Base-by-base conservation (phyloP, 2,329 filamentous ascomycete species). In the Penicillium brasilianum region DNA sequence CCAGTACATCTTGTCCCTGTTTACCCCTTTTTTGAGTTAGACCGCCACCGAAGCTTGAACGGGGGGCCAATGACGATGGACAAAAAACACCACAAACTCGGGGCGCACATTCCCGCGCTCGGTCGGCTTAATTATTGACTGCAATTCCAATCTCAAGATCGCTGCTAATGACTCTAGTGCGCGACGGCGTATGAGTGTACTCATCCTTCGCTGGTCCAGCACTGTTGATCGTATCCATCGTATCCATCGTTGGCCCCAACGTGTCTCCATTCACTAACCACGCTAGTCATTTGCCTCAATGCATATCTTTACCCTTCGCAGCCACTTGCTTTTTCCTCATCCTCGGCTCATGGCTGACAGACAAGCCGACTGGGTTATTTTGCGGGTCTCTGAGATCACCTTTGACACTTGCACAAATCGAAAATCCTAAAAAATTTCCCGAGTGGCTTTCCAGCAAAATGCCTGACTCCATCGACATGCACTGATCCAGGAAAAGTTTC, bases 131-230 rank as follows among this genome's bases (percentile, higher is more conserved):
- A 48, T 18, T 30, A 4, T 41, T 25, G 7, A 59, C 25, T 37
- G 14, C 50, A 22, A 22, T 22, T 51, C n/a, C 43, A 59, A 55
- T 57, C 55, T 43, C 54, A 62, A 44, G 60, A 63, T 67, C 65
- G 60, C 64, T 65, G 57, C 62, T 65, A 63, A 57, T 59, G 62
- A 57, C 59, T 62, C 55, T 13, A 32, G 51, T 41, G 28, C 48
- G 46, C 16, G 48, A 50, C 48, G 57, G 43, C 39, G 41, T 18
- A 6, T 39, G 41, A 58, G 50, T 49, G 30, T 58, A 61, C 51
- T 25, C 25, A 51, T 48, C 18, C 36, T 52, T 57, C 54, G 50
- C n/a, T 55, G 28, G 58, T 44, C 44, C 46, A 65, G 64, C 54
- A 7, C 8, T 48, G 44, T 48, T 48, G 44, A 48, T 48, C 44